A percentile compares a stretch with the other conserved stretches of the same genome.
Evolutionary conservation across 2,329 filamentous ascomycete genomes (phyloP).

Genomic region (Colletotrichum sp.): DNA sequence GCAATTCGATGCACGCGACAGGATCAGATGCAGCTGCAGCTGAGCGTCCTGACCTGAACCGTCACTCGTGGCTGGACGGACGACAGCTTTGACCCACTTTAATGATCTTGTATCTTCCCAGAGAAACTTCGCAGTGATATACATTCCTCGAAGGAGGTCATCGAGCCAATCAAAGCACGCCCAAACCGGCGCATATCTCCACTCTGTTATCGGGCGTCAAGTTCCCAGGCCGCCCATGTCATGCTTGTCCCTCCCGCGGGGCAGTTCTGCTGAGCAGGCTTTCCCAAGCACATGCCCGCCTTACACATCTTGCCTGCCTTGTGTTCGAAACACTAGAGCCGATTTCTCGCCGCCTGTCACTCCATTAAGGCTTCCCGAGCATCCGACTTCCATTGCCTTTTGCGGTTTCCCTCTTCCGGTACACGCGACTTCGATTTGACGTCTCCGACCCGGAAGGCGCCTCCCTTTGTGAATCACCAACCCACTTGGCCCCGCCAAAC

Average conservation of each 20-base stretch:
- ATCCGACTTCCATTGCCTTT: constrained; percentile 1
- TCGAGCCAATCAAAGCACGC: neutral
- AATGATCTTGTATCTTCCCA: neutral
- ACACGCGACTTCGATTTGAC: neutral
- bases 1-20: constrained; percentile 11
- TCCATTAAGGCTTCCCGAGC: neutral
- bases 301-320: neutral
- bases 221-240: constrained; percentile 3
- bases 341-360: neutral
- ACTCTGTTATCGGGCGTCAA: constrained; percentile 6
- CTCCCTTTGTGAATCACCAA: neutral
- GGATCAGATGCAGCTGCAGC: constrained; percentile 8
- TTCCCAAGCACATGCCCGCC: constrained; percentile 17
- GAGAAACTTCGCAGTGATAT: neutral
- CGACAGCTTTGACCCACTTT: neutral
- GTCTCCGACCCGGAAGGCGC: neutral
- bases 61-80: constrained; percentile 3
- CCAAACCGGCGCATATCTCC: neutral
- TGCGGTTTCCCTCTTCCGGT: neutral
- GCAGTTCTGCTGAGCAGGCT: constrained; percentile 9
- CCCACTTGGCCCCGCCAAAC: constrained; percentile 15
- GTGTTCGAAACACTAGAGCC: constrained; percentile 15
- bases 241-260: constrained; percentile 14
- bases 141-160: rapidly evolving
- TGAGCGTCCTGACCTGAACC: neutral